Conservation (phyloP, 352 stramenopile species). For the Elongisporangium senticosum region DNA sequence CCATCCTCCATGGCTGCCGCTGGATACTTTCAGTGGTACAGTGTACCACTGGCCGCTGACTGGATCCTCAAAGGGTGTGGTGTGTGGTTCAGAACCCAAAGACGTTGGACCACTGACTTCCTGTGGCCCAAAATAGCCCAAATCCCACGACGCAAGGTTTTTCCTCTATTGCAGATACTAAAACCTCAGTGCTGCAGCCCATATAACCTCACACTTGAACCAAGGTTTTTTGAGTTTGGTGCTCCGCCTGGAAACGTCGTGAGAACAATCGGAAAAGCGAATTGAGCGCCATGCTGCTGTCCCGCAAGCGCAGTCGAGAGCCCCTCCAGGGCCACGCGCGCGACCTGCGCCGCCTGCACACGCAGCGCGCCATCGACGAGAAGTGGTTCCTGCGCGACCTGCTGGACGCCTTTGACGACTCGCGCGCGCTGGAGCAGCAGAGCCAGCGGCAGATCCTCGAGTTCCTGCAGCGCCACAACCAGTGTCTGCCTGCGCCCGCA, state of each 20-base stretch:
- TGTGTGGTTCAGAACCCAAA: constrained; percentile 11
- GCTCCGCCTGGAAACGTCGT: neutral
- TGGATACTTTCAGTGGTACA: neutral
- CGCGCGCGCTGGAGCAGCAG: constrained; percentile 5
- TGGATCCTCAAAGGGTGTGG: constrained; percentile 17
- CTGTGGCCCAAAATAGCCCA: neutral
- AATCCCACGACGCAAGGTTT: neutral
- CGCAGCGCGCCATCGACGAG: constrained; percentile 16
- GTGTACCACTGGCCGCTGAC: neutral
- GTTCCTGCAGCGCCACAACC: constrained; percentile 27
- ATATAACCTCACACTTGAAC: neutral
- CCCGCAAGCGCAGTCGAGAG: constrained; percentile 40
- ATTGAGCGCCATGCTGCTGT: constrained; percentile 30
- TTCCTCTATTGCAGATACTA: neutral
- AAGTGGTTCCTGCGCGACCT: constrained; percentile 40
- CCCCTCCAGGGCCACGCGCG: neutral
- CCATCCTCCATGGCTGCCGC: too few species aligned
- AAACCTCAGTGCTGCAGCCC: neutral
- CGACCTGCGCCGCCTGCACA: constrained; percentile 5
- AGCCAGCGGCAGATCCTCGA: constrained; percentile 15
- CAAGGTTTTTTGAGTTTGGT: neutral
- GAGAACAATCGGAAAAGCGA: constrained; percentile 3
- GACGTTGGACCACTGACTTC: constrained; percentile 6
- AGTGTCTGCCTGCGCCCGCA: constrained; percentile 3
- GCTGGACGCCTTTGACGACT: constrained; percentile 9